phyloP scores from a whole-genome alignment of 2,329 filamentous ascomycete genomes.

The Sporothrix luriei region DNA sequence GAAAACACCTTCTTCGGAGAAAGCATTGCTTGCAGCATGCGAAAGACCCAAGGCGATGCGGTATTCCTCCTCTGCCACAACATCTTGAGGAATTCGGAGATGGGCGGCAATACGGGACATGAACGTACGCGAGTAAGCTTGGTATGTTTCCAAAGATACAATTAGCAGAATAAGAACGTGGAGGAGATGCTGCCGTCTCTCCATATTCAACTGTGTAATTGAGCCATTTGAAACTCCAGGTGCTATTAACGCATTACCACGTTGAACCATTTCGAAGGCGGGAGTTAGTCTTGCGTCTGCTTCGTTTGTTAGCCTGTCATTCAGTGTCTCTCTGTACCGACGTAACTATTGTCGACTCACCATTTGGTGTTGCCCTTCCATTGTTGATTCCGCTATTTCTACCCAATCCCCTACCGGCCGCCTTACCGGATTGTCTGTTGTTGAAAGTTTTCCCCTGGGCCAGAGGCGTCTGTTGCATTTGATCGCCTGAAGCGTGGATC shows the following conservation, averaged over 20 bases:
- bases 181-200: slow-evolving; percentile 68
- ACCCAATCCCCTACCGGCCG: background rate
- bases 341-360: slow-evolving; percentile 15
- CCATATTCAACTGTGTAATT: slow-evolving; percentile 55
- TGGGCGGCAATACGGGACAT: slow-evolving; percentile 71
- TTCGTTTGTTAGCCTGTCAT: background rate
- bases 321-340: background rate
- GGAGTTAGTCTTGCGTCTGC: background rate
- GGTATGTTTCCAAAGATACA: slow-evolving; percentile 76
- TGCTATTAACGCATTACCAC: background rate
- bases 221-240: slow-evolving; percentile 33
- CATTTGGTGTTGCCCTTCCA: background rate
- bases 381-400: background rate
- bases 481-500: slow-evolving; percentile 57
- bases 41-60: slow-evolving; percentile 75
- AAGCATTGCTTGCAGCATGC: slow-evolving; percentile 68
- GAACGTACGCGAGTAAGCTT: slow-evolving; percentile 70
- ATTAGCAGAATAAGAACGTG: slow-evolving; percentile 72
- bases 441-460: slow-evolving; percentile 28
- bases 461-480: slow-evolving; percentile 39
- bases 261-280: background rate
- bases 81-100: slow-evolving; percentile 65
- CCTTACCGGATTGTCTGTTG: slow-evolving; percentile 11
- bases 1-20: slow-evolving; percentile 63
- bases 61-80: slow-evolving; percentile 71